A percentile compares a stretch with the other conserved stretches of the same genome.
These are phyloP conservation scores for Aechmea fasciata DNA, from an alignment of 176 grass and related monocot species.

Conservation along the genomic window DNA sequence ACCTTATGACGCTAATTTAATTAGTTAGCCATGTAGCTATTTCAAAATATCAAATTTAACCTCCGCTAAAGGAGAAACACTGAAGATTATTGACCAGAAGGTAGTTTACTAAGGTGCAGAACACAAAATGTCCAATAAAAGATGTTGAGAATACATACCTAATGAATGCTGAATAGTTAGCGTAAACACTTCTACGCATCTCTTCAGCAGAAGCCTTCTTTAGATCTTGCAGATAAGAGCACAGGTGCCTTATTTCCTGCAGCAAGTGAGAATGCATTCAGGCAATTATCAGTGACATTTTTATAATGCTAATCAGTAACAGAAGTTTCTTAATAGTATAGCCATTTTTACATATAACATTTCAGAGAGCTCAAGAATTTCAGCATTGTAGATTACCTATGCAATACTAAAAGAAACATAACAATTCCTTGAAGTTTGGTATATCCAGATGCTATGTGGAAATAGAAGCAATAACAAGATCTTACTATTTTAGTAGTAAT, in stretches of 20 bases:
- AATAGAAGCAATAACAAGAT: too few relatives aligned
- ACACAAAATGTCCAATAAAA: not conserved
- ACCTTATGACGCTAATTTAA: not conserved
- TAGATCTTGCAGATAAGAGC: slow-evolving; percentile 90
- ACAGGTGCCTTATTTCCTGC: slow-evolving; percentile 86
- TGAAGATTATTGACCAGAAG: not conserved
- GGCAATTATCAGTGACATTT: not conserved
- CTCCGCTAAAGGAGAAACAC: not conserved
- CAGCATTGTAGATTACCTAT: not conserved
- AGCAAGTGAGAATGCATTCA: slow-evolving; percentile 3
- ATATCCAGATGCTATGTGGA: too few relatives aligned
- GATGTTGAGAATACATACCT: slow-evolving; percentile 26
- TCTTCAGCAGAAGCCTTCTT: slow-evolving; percentile 99
- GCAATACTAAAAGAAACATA: not conserved
- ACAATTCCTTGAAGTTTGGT: too few relatives aligned
- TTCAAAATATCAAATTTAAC: not conserved
- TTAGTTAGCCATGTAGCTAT: not conserved
- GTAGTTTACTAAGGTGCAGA: not conserved
- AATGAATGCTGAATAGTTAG: slow-evolving; percentile 95
- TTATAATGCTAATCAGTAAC: not conserved
- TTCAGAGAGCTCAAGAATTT: not conserved
- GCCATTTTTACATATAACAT: too few relatives aligned
- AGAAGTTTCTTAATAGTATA: not conserved
- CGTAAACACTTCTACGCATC: slow-evolving; percentile 95
- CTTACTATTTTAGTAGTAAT: too few relatives aligned